Conservation (phyloP, 495 filamentous ascomycete genomes). For the Letharia columbiana region DNA sequence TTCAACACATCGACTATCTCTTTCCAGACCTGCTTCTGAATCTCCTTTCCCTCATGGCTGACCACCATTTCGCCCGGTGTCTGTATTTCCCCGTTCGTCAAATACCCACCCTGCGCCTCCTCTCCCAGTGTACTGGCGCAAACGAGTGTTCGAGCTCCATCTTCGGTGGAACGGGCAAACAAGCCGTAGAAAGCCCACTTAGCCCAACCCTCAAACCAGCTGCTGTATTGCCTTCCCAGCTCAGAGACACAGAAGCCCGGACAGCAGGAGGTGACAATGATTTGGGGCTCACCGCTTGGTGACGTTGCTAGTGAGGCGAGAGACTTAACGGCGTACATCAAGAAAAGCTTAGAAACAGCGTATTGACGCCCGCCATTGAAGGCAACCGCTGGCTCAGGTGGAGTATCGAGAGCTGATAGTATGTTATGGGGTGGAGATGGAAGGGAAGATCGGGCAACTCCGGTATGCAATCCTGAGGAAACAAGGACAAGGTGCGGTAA, state of each 20-base stretch:
- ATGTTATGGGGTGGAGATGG: too few relatives aligned
- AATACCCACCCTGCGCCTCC: slow-evolving; percentile 45
- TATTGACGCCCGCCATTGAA: too few relatives aligned
- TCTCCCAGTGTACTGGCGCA: slow-evolving; percentile 40
- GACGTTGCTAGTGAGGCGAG: slow-evolving; percentile 29
- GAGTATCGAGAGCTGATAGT: too few relatives aligned
- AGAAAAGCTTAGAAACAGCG: slow-evolving; percentile 39
- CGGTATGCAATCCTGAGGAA: too few relatives aligned
- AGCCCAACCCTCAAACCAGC: slow-evolving; percentile 32
- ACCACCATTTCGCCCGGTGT: slow-evolving; percentile 17
- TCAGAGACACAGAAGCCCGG: slow-evolving; percentile 38
- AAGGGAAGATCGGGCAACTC: too few relatives aligned
- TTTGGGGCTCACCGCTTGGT: slow-evolving; percentile 31
- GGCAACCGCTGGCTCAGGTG: too few relatives aligned
- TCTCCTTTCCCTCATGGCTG: slow-evolving; percentile 29
- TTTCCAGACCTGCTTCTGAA: slow-evolving; percentile 35
- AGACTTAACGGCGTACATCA: slow-evolving; percentile 38
- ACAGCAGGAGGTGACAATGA: slow-evolving; percentile 41
- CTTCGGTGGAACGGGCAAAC: slow-evolving; percentile 42
- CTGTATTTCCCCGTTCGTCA: slow-evolving; percentile 32
- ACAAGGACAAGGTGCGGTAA: too few relatives aligned
- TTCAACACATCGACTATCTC: slow-evolving; percentile 35
- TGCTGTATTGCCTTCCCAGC: slow-evolving; percentile 31
- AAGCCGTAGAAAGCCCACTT: slow-evolving; percentile 34
- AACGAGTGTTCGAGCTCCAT: slow-evolving; percentile 44